Conservation (phyloP, 2,329 filamentous ascomycete genomes). For the Bipolaris sorokiniana region DNA sequence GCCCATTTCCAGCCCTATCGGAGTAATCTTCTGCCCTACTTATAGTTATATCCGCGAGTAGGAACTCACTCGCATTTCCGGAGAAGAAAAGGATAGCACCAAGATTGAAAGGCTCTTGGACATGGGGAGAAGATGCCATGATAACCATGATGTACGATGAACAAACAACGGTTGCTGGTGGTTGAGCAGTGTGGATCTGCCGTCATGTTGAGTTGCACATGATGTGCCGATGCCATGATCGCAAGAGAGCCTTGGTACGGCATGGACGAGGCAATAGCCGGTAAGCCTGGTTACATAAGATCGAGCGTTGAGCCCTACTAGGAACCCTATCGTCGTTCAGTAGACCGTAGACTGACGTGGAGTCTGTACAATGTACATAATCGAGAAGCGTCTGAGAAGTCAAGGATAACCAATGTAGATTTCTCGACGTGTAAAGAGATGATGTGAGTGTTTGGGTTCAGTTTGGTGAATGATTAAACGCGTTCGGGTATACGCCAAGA, state of each 20-base stretch:
- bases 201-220: background rate
- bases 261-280: background rate
- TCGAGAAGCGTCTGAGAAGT: too few relatives aligned
- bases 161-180: background rate
- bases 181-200: background rate
- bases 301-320: background rate
- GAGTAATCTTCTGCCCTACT: too few relatives aligned
- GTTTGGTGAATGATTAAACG: background rate
- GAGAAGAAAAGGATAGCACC: background rate
- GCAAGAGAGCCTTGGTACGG: background rate
- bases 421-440: background rate
- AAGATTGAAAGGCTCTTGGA: background rate
- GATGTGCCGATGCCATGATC: background rate
- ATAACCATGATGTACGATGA: background rate
- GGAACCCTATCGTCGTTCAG: background rate
- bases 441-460: background rate
- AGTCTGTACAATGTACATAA: background rate
- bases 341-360: background rate
- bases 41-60: too few relatives aligned
- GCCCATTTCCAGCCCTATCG: background rate
- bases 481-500: background rate
- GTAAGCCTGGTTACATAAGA: background rate
- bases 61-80: background rate
- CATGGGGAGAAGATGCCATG: background rate
- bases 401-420: background rate